Evolutionary conservation across 2,329 filamentous ascomycete species (phyloP).

Genomic region (Pseudogymnoascus pannorum): DNA sequence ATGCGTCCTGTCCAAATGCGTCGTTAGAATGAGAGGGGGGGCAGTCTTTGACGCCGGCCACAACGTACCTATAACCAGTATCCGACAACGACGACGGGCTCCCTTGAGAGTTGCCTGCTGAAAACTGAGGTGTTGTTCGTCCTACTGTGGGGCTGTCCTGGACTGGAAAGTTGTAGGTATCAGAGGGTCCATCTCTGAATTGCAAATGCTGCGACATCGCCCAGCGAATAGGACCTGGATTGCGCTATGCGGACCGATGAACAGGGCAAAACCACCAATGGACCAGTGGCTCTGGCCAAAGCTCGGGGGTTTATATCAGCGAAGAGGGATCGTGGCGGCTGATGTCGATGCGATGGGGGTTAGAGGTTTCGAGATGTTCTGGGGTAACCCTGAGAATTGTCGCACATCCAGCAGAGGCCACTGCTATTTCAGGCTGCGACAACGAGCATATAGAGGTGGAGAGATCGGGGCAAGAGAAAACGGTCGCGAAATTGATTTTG

Average conservation of each 20-base stretch:
- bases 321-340: conserved; percentile 16
- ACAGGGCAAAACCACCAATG: conserved; percentile 12
- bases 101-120: conserved; percentile 19
- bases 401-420: conserved; percentile 20
- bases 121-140: conserved; percentile 10
- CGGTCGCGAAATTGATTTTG: neutral
- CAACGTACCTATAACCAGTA: conserved; percentile 12
- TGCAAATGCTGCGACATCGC: conserved; percentile 28
- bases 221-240: conserved; percentile 22
- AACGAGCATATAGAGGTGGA: neutral
- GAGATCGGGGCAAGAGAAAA: neutral
- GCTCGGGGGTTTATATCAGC: conserved; percentile 7
- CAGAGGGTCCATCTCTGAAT: conserved; percentile 23
- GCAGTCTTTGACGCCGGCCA: neutral
- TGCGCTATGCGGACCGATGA: conserved; percentile 18
- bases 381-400: conserved; percentile 23
- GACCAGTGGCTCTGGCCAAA: neutral
- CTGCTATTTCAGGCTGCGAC: conserved; percentile 5
- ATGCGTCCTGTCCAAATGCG: conserved; percentile 23
- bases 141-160: conserved; percentile 13
- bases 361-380: conserved; percentile 23
- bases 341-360: conserved; percentile 18
- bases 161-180: conserved; percentile 10
- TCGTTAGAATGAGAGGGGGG: neutral
- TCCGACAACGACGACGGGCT: conserved; percentile 16